Evolutionary conservation across 345 rosid species (phyloP), one percentile per base, ranked within the genome.

Genomic region (Hypericum perforatum): DNA sequence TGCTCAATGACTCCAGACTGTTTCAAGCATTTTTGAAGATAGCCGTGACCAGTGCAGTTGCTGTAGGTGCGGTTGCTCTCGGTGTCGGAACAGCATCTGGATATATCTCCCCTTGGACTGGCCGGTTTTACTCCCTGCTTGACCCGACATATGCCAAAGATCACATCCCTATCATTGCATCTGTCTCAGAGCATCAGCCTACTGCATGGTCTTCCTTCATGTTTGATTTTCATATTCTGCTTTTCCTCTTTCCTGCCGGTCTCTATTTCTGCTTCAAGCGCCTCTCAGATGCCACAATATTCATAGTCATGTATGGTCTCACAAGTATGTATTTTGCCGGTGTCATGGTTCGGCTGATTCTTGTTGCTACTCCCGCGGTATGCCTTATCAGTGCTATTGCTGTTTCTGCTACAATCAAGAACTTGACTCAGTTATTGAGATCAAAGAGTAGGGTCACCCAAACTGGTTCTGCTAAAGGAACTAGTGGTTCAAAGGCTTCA

Each of bases 111-210:
- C 99, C 99, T 2, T 94, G 99, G 99, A 85, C 99, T 1, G 99
- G 99, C 55, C 77, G 99, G 8, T 89, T 94, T 63, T 94, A 94
- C 73, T 92, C 97, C 43, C 70, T 89, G 68, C 78, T 94, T 67
- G 99, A 94, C 62, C 99, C 99, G 5, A 94, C 99, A 8, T 94
- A 94, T 2, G 99, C 99, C 1, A 94, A 94, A 75, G 97, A 85
- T 76, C 95, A 94, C 62, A 94, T 89, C 53, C 99, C 99, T 41
- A 94, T 89, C 51, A 94, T 94, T 65, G 99, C 99, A 16, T 94
- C 99, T 61, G 99, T 94, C 53, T 94, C 99, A n/a, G 99, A 94
- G 87, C 99, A 94, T 79, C 99, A 94, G 73, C 99, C 99, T 39
- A 94, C 99, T 0, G 99, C 99, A 0, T 94, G 99, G 99, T 94